These are phyloP conservation scores for Cucurbitaria berberidis DNA, from an alignment of 2,329 filamentous ascomycete genomes.

Conservation along the genomic window DNA sequence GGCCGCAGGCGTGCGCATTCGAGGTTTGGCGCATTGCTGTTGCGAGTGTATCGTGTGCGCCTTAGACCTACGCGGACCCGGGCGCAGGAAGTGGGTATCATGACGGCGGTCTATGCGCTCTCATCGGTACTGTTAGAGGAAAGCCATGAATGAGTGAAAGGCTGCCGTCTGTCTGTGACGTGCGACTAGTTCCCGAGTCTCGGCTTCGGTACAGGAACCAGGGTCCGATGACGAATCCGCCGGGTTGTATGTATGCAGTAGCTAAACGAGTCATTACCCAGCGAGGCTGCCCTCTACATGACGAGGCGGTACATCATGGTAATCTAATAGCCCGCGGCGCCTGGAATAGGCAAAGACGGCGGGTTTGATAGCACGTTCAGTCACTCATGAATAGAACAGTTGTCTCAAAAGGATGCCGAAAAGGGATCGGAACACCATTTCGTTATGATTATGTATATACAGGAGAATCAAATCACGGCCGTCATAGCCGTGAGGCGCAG, in stretches of 20 bases:
- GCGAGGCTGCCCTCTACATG: background rate
- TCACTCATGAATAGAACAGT: background rate
- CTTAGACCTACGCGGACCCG: slow-evolving; percentile 29
- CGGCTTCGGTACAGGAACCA: slow-evolving; percentile 28
- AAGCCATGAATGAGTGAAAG: slow-evolving; percentile 14
- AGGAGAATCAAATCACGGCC: slow-evolving; percentile 20
- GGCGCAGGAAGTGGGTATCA: slow-evolving; percentile 40
- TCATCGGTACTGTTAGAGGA: slow-evolving; percentile 11
- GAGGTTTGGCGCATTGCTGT: slow-evolving; percentile 5
- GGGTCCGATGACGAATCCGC: slow-evolving; percentile 14
- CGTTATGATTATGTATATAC: slow-evolving; percentile 24
- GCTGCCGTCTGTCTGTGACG: slow-evolving; percentile 14
- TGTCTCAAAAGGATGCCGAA: slow-evolving; percentile 1
- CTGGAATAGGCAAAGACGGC: too few species aligned
- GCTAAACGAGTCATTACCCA: slow-evolving; percentile 21
- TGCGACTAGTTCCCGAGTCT: slow-evolving; percentile 26
- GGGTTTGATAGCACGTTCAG: too few species aligned
- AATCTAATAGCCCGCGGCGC: too few species aligned
- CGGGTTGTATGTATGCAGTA: slow-evolving; percentile 1
- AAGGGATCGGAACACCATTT: slow-evolving; percentile 8
- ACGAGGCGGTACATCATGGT: too few species aligned
- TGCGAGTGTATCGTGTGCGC: slow-evolving; percentile 28
- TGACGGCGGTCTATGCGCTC: slow-evolving; percentile 24
- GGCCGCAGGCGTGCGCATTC: slow-evolving; percentile 15
- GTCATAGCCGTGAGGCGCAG: slow-evolving; percentile 4